Percentiles rank a stretch among this genome's conserved stretches.
These are phyloP conservation scores for Juncus inflexus DNA, from an alignment of 176 grass and related monocot genomes.

Conservation along the genomic window DNA sequence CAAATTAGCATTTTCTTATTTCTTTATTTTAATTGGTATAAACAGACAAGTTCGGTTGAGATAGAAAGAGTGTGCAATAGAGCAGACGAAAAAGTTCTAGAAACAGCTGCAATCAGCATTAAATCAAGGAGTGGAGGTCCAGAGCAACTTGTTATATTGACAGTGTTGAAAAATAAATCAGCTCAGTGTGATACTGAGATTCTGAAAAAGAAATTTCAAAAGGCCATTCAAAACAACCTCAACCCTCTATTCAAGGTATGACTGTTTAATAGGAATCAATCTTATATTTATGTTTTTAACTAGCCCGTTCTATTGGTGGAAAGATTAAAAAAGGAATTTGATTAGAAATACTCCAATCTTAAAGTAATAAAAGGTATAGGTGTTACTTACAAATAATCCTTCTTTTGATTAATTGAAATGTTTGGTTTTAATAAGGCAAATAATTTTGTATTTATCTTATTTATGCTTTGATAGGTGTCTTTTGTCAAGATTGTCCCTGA, in stretches of 20 bases:
- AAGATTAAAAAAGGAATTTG: too few relatives aligned
- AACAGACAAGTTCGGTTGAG: slow-evolving; percentile 94
- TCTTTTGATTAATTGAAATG: background rate
- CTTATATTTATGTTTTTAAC: too few relatives aligned
- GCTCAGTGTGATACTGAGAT: slow-evolving; percentile 28
- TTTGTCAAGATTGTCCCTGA: slow-evolving; percentile 79
- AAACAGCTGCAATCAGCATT: slow-evolving; percentile 76
- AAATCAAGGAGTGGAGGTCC: slow-evolving; percentile 60
- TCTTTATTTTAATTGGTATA: slow-evolving; percentile 10
- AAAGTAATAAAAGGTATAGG: background rate
- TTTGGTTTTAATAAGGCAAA: too few relatives aligned
- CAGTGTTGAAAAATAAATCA: slow-evolving; percentile 57
- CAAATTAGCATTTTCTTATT: background rate
- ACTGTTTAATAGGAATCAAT: background rate
- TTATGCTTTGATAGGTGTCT: slow-evolving; percentile 50
- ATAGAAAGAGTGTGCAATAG: slow-evolving; percentile 82
- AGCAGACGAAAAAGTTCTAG: slow-evolving; percentile 64
- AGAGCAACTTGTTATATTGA: slow-evolving; percentile 75
- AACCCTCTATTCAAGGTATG: slow-evolving; percentile 96
- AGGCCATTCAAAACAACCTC: slow-evolving; percentile 70
- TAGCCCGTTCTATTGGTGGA: too few relatives aligned
- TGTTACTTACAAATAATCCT: background rate
- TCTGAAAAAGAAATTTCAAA: slow-evolving; percentile 72
- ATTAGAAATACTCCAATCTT: too few relatives aligned
- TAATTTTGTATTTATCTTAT: background rate